phyloP scores from a whole-genome alignment of 306 rosid genomes.

The Vigna angularis region DNA sequence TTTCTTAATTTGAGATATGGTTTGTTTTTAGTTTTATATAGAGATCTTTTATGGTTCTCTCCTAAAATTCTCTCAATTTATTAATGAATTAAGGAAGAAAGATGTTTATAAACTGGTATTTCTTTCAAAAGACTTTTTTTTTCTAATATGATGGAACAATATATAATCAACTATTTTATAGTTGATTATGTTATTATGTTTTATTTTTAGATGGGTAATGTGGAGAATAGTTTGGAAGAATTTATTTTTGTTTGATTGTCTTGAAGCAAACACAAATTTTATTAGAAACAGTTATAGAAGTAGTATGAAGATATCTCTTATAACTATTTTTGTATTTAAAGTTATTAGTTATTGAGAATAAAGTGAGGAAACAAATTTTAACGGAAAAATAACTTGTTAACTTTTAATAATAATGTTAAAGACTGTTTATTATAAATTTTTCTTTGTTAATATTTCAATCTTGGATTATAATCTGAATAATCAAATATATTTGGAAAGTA shows the following conservation, averaged over 20 bases:
- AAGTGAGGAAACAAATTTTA: neutral
- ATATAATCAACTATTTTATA: neutral
- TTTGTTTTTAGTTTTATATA: neutral
- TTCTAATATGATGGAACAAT: too few relatives aligned
- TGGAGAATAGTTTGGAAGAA: neutral
- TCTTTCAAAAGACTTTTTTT: too few relatives aligned
- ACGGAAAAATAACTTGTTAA: neutral
- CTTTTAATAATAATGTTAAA: neutral
- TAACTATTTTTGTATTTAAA: neutral
- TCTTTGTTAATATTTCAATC: neutral
- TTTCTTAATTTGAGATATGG: neutral
- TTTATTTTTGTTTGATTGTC: neutral
- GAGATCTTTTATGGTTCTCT: too few relatives aligned
- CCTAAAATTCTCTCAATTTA: too few relatives aligned
- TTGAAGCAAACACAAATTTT: neutral
- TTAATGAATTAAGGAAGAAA: too few relatives aligned
- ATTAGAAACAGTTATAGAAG: neutral
- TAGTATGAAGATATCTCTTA: neutral
- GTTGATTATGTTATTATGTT: neutral
- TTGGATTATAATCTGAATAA: neutral
- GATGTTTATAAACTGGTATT: too few relatives aligned
- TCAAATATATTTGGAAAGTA: neutral
- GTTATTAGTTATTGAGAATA: neutral
- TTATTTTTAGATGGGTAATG: neutral
- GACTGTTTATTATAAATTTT: neutral